phyloP scores from a whole-genome alignment of 2,329 filamentous ascomycete genomes.

The Fusarium brevicatenulatum region DNA sequence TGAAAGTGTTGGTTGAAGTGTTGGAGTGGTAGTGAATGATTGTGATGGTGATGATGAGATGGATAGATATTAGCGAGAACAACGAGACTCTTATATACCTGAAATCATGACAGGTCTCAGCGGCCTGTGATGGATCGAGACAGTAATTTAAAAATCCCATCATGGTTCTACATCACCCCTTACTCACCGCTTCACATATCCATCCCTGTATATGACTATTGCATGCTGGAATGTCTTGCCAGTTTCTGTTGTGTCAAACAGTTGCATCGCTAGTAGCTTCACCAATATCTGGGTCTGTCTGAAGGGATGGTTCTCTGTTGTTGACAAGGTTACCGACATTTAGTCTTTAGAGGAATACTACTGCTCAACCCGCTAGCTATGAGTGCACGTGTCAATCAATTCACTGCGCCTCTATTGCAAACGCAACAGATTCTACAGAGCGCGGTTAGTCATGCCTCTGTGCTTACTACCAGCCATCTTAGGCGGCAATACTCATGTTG shows the following conservation, averaged over 20 bases:
- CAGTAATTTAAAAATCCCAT: not conserved
- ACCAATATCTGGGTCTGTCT: no score
- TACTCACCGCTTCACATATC: not conserved
- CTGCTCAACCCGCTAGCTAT: fast-evolving
- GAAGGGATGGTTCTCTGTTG: not conserved
- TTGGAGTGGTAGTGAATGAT: not conserved
- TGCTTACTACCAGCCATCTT: not conserved
- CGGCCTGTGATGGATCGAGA: not conserved
- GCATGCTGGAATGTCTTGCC: not conserved
- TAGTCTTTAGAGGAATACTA: not conserved
- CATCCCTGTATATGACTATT: not conserved
- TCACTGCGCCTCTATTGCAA: not conserved
- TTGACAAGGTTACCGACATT: fast-evolving
- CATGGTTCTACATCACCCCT: not conserved
- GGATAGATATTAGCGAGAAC: not conserved
- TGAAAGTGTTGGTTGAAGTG: not conserved
- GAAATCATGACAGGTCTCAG: not conserved
- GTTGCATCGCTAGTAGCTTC: not conserved
- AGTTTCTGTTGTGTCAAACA: not conserved
- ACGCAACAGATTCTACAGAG: not conserved
- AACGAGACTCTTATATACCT: not conserved
- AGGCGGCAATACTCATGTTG: not conserved
- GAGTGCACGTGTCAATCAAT: not conserved
- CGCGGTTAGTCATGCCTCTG: not conserved
- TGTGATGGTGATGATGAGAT: not conserved